phyloP scores from a whole-genome alignment of 495 filamentous ascomycete species.

The Aspergillus steynii region DNA sequence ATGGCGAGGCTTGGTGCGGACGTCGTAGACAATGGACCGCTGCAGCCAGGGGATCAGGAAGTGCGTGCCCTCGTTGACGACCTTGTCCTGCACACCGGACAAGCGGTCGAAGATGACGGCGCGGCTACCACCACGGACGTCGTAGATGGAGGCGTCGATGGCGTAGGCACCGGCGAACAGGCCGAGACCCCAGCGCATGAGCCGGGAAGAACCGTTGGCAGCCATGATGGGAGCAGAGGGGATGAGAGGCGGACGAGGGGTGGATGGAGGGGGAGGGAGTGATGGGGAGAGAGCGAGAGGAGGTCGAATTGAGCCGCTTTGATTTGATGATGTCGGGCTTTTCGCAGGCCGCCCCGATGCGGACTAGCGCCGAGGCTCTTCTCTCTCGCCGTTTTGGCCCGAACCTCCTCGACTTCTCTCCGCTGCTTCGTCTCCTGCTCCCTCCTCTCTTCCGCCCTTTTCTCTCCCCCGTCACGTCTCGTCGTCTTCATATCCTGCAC shows the following conservation, averaged over 20 bases:
- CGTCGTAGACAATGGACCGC: slow-evolving; percentile 92
- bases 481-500: slow-evolving; percentile 35
- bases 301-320: slow-evolving; percentile 25
- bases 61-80: slow-evolving; percentile 95
- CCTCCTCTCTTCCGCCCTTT: slow-evolving; percentile 10
- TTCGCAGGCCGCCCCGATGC: slow-evolving; percentile 43
- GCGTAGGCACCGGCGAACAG: slow-evolving; percentile 61
- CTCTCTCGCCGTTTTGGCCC: slow-evolving; percentile 36
- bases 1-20: slow-evolving; percentile 94
- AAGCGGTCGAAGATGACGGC: slow-evolving; percentile 98
- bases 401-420: slow-evolving; percentile 29
- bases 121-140: slow-evolving; percentile 89
- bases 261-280: slow-evolving; percentile 8
- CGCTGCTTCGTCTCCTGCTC: neutral
- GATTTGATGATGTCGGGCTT: slow-evolving; percentile 36
- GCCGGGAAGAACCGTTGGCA: slow-evolving; percentile 54
- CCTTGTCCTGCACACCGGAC: slow-evolving; percentile 87
- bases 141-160: slow-evolving; percentile 81
- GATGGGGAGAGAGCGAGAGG: neutral
- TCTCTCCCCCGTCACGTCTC: slow-evolving; percentile 24
- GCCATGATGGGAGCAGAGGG: slow-evolving; percentile 52
- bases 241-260: slow-evolving; percentile 14
- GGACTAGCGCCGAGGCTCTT: slow-evolving; percentile 39
- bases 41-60: slow-evolving; percentile 97
- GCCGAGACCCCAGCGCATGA: slow-evolving; percentile 75